A percentile compares a stretch with the other conserved stretches of the same genome.
Evolutionary conservation across 805 yeast genomes (phyloP).

Genomic region (Ogataea nakhonphanomensis): DNA sequence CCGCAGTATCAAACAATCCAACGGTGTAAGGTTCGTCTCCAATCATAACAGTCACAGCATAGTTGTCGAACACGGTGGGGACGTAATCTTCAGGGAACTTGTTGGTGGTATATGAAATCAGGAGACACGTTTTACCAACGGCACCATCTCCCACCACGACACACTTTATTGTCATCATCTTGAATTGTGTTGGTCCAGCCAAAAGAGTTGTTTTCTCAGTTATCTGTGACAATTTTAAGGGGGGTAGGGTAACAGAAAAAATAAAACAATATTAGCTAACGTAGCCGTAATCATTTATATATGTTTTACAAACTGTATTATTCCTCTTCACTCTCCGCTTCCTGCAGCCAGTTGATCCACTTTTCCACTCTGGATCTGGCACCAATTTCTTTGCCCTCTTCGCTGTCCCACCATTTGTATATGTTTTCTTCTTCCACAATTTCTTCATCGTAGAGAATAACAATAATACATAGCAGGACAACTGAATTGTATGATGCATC

Average conservation of each 20-base stretch:
- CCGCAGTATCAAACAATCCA: constrained; percentile 98
- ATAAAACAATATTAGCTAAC: background rate
- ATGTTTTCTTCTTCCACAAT: constrained; percentile 79
- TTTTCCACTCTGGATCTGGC: constrained; percentile 55
- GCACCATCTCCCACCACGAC: constrained; percentile 99
- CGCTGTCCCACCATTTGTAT: constrained; percentile 74
- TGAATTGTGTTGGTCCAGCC: constrained; percentile 13
- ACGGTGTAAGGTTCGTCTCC: constrained; percentile 98
- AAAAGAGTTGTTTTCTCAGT: constrained; percentile 10
- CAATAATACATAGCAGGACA: constrained; percentile 50
- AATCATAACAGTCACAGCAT: constrained; percentile 91
- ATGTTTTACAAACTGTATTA: background rate
- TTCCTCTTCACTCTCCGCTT: constrained; percentile 48
- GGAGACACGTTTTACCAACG: constrained; percentile 94
- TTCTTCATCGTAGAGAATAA: constrained; percentile 74
- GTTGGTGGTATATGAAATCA: constrained; percentile 93
- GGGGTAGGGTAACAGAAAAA: constrained; percentile 10
- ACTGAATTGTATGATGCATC: constrained; percentile 45
- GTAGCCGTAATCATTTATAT: background rate
- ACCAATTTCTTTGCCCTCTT: constrained; percentile 36
- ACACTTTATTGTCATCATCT: constrained; percentile 74
- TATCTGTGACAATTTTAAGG: constrained; percentile 16
- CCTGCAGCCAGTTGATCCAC: constrained; percentile 85
- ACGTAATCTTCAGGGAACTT: constrained; percentile 98
- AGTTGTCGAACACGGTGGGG: constrained; percentile 97